phyloP scores from a whole-genome alignment of 1,284 basidiomycete genomes.

The Apiotrichum sp. region DNA sequence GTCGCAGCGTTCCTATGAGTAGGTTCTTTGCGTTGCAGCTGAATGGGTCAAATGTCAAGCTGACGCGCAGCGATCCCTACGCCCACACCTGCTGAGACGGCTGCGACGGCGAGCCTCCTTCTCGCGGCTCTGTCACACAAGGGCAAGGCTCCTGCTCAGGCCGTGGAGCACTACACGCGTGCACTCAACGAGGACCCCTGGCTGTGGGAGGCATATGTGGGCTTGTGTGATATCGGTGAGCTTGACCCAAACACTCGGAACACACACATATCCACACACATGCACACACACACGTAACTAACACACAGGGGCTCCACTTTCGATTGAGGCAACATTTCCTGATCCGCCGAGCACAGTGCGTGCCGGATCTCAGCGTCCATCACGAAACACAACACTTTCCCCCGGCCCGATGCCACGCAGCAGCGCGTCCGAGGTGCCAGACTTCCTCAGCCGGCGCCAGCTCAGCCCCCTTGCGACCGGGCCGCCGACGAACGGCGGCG shows the following conservation, averaged over 20 bases:
- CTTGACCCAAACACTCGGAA: slow-evolving; percentile 10
- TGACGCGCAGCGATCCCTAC: slow-evolving; percentile 22
- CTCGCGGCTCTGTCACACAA: slow-evolving; percentile 33
- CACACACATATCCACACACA: too few relatives aligned
- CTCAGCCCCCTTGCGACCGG: slow-evolving; percentile 29
- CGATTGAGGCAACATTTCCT: slow-evolving; percentile 27
- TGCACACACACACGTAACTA: neutral
- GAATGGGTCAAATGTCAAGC: neutral
- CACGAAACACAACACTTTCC: slow-evolving; percentile 53
- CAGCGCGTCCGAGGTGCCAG: slow-evolving; percentile 41
- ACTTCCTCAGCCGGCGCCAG: slow-evolving; percentile 53
- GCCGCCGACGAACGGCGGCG: slow-evolving; percentile 31
- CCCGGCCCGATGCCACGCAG: slow-evolving; percentile 44
- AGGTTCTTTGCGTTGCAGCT: slow-evolving; percentile 5
- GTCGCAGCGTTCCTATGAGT: slow-evolving; percentile 29
- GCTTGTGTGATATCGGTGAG: slow-evolving; percentile 73
- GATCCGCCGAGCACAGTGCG: slow-evolving; percentile 25
- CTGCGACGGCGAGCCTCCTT: slow-evolving; percentile 30
- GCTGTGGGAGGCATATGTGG: slow-evolving; percentile 90
- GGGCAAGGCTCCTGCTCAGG: slow-evolving; percentile 59
- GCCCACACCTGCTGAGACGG: slow-evolving; percentile 23
- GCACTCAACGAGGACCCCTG: slow-evolving; percentile 71
- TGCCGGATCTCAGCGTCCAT: slow-evolving; percentile 26
- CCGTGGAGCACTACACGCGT: slow-evolving; percentile 62
- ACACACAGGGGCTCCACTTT: slow-evolving; percentile 25